Evolutionary conservation across 2,329 filamentous ascomycete genomes (phyloP).

Genomic region (Aspergillus versicolor): DNA sequence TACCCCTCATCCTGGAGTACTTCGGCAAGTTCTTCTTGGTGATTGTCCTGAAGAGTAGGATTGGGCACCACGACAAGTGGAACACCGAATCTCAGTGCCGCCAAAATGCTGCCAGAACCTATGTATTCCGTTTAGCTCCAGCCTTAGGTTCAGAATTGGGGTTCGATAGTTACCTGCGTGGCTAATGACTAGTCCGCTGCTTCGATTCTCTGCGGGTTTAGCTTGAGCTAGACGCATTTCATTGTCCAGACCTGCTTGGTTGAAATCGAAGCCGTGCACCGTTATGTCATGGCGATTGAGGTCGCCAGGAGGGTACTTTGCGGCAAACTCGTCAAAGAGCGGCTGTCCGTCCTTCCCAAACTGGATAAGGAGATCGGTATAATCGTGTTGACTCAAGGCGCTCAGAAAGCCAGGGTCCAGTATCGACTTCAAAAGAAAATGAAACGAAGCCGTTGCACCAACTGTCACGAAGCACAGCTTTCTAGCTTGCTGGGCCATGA

Average conservation of each 20-base stretch:
- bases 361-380: constrained; percentile 74
- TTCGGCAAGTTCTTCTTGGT: constrained; percentile 82
- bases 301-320: constrained; percentile 23
- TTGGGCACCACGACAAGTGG: constrained; percentile 92
- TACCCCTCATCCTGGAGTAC: constrained; percentile 74
- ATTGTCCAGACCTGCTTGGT: constrained; percentile 55
- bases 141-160: not conserved
- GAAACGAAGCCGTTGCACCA: constrained; percentile 86
- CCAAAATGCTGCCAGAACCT: constrained; percentile 90
- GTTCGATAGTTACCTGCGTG: constrained; percentile 69
- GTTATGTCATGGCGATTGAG: constrained; percentile 42
- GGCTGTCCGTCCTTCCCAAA: constrained; percentile 68
- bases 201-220: constrained; percentile 35
- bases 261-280: constrained; percentile 67
- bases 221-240: constrained; percentile 59
- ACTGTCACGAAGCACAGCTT: constrained; percentile 79
- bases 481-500: constrained; percentile 14
- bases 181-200: constrained; percentile 74
- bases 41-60: constrained; percentile 76
- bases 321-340: constrained; percentile 49
- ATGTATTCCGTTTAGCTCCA: not conserved
- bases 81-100: constrained; percentile 70
- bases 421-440: constrained; percentile 65
- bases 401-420: constrained; percentile 63
- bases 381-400: constrained; percentile 59